These are phyloP conservation scores for Casuarina cunninghamiana DNA, from an alignment of 306 rosid genomes.

Conservation along the genomic window DNA sequence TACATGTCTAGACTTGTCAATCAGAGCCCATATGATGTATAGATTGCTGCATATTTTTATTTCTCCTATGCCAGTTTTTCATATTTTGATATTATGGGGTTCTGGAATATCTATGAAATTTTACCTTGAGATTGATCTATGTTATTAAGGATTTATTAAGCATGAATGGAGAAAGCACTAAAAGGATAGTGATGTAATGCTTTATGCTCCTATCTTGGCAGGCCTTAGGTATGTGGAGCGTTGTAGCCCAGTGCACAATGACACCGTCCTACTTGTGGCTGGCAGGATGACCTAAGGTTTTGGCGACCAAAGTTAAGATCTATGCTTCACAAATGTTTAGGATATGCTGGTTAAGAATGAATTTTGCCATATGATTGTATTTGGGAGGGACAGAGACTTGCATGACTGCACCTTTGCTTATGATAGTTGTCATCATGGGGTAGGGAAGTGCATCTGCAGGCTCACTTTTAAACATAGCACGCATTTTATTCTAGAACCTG, in stretches of 20 bases:
- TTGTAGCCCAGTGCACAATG: neutral
- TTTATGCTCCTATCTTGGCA: neutral
- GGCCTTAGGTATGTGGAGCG: neutral
- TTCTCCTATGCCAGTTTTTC: neutral
- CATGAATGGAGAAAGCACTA: neutral
- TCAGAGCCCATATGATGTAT: neutral
- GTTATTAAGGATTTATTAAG: neutral
- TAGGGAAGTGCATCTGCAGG: neutral
- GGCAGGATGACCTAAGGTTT: neutral
- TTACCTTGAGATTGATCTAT: neutral
- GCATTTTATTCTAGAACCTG: neutral
- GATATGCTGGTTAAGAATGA: neutral
- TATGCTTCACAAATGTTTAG: neutral
- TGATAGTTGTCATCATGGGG: neutral
- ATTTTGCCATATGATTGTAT: neutral
- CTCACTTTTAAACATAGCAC: neutral
- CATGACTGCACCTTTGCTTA: neutral
- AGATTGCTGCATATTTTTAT: neutral
- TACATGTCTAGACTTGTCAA: neutral
- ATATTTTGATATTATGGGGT: neutral
- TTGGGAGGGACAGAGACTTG: neutral
- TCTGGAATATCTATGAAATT: neutral
- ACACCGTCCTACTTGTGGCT: neutral
- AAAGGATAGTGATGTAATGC: neutral
- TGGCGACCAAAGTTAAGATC: neutral